Conservation (phyloP, 805 yeast genomes). For the Lachancea lanzarotensis region DNA sequence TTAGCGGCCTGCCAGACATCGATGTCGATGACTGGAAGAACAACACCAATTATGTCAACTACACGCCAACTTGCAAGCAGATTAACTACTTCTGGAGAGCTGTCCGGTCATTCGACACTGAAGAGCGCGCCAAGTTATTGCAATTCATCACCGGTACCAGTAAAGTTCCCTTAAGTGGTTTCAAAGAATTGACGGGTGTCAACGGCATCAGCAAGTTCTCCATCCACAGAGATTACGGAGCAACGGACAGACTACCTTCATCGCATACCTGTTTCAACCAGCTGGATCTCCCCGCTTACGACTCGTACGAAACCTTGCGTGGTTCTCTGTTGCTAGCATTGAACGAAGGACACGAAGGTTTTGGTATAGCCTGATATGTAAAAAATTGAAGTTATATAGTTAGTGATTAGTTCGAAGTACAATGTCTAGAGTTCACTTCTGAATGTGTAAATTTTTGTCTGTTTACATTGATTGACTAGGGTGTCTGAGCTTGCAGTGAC, state of each 20-base stretch:
- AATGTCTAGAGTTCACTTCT: too few relatives aligned
- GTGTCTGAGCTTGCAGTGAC: too few relatives aligned
- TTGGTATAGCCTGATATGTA: conserved; percentile 45
- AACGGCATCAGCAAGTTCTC: conserved; percentile 80
- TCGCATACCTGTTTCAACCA: conserved; percentile 98
- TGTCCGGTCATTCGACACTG: conserved; percentile 86
- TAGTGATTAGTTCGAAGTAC: too few relatives aligned
- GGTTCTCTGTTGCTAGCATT: conserved; percentile 76
- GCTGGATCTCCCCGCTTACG: conserved; percentile 88
- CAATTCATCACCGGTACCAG: conserved; percentile 98
- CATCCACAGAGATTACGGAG: conserved; percentile 83
- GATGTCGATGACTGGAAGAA: conserved; percentile 95
- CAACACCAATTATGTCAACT: conserved; percentile 74
- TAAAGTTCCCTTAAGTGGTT: conserved; percentile 92
- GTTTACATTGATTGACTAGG: too few relatives aligned
- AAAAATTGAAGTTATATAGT: too few relatives aligned
- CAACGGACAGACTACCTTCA: conserved; percentile 81
- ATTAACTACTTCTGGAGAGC: conserved; percentile 98
- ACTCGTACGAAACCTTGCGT: conserved; percentile 76
- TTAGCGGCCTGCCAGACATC: conserved; percentile 93
- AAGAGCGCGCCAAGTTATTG: conserved; percentile 86
- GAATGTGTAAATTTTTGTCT: too few relatives aligned
- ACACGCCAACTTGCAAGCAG: conserved; percentile 75
- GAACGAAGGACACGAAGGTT: conserved; percentile 94
- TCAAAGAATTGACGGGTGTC: conserved; percentile 82